Evolutionary conservation across 805 yeast species (phyloP).

Genomic region (Teunomyces funiuensis): DNA sequence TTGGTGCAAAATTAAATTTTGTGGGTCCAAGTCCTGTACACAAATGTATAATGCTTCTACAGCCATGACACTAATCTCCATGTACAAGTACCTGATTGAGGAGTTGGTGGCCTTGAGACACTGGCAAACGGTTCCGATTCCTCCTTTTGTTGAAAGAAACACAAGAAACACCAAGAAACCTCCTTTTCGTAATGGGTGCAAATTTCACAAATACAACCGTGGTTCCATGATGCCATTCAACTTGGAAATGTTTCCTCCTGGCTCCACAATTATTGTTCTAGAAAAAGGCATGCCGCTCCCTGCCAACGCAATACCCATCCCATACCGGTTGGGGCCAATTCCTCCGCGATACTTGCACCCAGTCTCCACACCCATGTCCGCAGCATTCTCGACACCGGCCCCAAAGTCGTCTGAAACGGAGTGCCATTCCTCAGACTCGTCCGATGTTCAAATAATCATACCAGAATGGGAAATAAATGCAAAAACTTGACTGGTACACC

Average conservation of each 20-base stretch:
- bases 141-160: too few relatives aligned
- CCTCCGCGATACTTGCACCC: background rate
- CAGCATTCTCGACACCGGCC: background rate
- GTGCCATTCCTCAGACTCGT: background rate
- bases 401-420: background rate
- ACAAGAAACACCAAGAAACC: background rate
- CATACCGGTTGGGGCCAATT: constrained; percentile 4
- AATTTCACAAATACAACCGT: constrained; percentile 1
- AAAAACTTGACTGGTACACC: background rate
- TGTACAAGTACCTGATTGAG: background rate
- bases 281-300: constrained; percentile 30
- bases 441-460: constrained; percentile 1
- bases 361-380: background rate
- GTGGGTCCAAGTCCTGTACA: constrained; percentile 1
- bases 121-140: background rate
- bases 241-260: constrained; percentile 10
- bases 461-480: background rate
- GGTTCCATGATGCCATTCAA: background rate
- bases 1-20: constrained; percentile 1
- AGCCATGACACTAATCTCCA: background rate
- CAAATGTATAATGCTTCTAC: background rate
- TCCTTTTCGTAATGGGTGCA: background rate
- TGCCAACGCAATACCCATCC: constrained; percentile 27
- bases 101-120: background rate
- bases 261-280: constrained; percentile 18